Base-by-base conservation (phyloP, 2,329 filamentous ascomycete species). In the Neofusicoccum umdonicola region DNA sequence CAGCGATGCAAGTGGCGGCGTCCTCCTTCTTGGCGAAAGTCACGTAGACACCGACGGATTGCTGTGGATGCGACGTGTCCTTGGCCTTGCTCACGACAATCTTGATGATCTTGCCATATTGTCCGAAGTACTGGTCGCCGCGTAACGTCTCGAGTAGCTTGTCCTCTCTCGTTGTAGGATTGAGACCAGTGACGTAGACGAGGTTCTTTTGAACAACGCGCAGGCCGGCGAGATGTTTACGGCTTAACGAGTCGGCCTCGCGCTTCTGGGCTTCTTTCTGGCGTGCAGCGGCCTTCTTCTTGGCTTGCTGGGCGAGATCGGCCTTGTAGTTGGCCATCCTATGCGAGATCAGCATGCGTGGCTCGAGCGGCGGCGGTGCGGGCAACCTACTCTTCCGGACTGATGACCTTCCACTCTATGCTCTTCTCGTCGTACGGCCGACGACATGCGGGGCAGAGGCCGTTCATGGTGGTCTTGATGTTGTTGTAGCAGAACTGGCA, bases 401-500 rank as follows among this genome's bases (percentile, higher is more conserved):
- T 96, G 66, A 97, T 92, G 64, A 95, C 90, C 79, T 97, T 97
- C 86, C 93, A 99, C 79, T 97, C 88, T 76, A 99, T 98, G 35
- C 93, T 96, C 77, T 94, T 94, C 71, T 99, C 96, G 77, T 97
- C 93, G 78, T 99, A 99, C 5, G 92, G 90, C 76, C 95, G 87
- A 79, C 95, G 88, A 77, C 95, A 99, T 70, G 96, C 96, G n/a
- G 95, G 95, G 78, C 95, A 99, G 65, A 97, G 85, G 41, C 94
- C 93, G 76, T 97, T 98, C 86, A 97, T 93, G 72, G 97, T 97
- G 72, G 91, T 96, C 81, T 96, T 96, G 77, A 99, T 96, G 77
- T 98, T 99, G 81, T 99, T 97, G 83, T 94, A 99, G 81, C 95
- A 99, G 80, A 99, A 99, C 83, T 99, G 96, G 80, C 95, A 99